Percentiles rank a stretch among this genome's conserved stretches.
phyloP scores from a whole-genome alignment of 1,284 basidiomycete genomes.

The Tetrapyrgos nigripes region DNA sequence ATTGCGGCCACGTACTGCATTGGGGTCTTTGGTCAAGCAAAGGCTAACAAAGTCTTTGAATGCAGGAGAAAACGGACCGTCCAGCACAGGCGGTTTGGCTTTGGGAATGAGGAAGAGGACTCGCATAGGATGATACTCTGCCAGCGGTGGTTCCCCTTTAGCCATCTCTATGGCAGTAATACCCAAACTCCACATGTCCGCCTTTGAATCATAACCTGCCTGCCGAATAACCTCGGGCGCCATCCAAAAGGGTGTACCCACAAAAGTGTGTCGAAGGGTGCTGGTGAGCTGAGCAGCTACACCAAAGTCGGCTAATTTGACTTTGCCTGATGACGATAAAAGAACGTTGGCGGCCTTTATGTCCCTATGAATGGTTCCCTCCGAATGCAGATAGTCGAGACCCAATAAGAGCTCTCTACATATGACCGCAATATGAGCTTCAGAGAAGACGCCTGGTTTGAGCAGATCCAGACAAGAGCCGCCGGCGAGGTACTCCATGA shows the following conservation, averaged over 20 bases:
- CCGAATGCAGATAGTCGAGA: slow-evolving; percentile 92
- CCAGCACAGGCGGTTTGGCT: slow-evolving; percentile 91
- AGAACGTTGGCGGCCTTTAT: slow-evolving; percentile 99
- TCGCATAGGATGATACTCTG: slow-evolving; percentile 96
- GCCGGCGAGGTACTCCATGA: slow-evolving; percentile 99
- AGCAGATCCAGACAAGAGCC: slow-evolving; percentile 97
- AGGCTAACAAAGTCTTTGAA: slow-evolving; percentile 94
- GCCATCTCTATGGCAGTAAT: slow-evolving; percentile 98
- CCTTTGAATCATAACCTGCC: slow-evolving; percentile 95
- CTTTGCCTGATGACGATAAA: slow-evolving; percentile 88
- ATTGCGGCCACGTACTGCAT: slow-evolving; percentile 55
- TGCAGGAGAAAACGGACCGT: slow-evolving; percentile 81
- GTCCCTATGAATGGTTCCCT: slow-evolving; percentile 97
- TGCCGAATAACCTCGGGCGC: slow-evolving; percentile 97
- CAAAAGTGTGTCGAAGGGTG: slow-evolving; percentile 92
- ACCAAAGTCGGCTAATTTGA: slow-evolving; percentile 98
- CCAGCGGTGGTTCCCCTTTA: slow-evolving; percentile 91
- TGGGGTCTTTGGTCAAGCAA: slow-evolving; percentile 94
- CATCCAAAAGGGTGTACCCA: slow-evolving; percentile 98
- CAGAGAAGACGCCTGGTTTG: slow-evolving; percentile 90
- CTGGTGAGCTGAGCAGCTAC: slow-evolving; percentile 92
- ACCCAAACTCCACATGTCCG: slow-evolving; percentile 97
- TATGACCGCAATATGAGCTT: slow-evolving; percentile 93
- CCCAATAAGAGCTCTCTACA: slow-evolving; percentile 94
- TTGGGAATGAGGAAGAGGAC: slow-evolving; percentile 97